These are phyloP conservation scores for Chaetomiaceae sp. DNA, from an alignment of 2,329 filamentous ascomycete genomes.

Conservation along the genomic window DNA sequence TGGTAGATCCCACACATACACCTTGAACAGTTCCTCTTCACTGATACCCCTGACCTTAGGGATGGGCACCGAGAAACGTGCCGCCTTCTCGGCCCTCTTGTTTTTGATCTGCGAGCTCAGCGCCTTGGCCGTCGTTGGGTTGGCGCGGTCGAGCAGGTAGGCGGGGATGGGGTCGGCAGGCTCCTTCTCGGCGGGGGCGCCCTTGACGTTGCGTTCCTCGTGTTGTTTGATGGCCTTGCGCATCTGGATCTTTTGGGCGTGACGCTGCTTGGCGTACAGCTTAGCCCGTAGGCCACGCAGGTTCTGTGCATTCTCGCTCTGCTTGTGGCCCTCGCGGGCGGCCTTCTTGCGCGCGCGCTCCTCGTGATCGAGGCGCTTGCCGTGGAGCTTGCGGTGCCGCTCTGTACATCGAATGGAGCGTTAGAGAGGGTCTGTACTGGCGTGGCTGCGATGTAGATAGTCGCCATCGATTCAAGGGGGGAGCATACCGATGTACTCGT, in stretches of 20 bases:
- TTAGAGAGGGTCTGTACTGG: constrained; percentile 2
- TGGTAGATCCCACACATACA: constrained; percentile 16
- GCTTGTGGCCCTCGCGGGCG: constrained; percentile 85
- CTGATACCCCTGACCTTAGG: constrained; percentile 91
- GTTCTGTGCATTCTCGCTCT: constrained; percentile 87
- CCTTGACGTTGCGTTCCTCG: constrained; percentile 95
- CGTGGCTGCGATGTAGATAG: neutral
- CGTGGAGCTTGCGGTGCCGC: constrained; percentile 31
- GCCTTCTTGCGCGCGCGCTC: constrained; percentile 82
- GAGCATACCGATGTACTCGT: constrained; percentile 64
- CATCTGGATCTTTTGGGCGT: constrained; percentile 98
- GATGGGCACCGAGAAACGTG: constrained; percentile 85
- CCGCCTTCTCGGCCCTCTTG: constrained; percentile 89
- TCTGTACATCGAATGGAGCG: constrained; percentile 24
- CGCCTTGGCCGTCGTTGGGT: constrained; percentile 37
- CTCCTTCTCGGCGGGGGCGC: constrained; percentile 70
- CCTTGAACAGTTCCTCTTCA: constrained; percentile 93
- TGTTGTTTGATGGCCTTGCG: constrained; percentile 90
- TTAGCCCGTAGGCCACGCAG: constrained; percentile 88
- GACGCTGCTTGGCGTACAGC: constrained; percentile 85
- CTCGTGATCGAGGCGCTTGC: constrained; percentile 68
- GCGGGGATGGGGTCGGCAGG: constrained; percentile 78
- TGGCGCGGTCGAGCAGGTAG: constrained; percentile 84
- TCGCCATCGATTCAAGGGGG: neutral
- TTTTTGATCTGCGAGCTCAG: constrained; percentile 80